Conservation (phyloP, 257 asterid species). For the Forsythia suspensa region DNA sequence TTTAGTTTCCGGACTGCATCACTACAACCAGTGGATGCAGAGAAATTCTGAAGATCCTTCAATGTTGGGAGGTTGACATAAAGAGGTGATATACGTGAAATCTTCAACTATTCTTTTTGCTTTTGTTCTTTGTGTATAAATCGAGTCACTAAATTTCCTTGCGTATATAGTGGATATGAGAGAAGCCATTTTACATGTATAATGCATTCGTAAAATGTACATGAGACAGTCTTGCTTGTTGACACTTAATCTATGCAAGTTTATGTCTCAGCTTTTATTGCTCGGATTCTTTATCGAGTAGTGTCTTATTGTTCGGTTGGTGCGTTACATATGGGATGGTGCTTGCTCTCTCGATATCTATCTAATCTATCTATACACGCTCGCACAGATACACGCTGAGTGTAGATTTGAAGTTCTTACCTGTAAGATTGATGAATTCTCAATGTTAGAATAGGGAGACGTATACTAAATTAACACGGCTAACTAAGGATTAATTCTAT, state of each 20-base stretch:
- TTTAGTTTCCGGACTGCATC: conserved; percentile 16
- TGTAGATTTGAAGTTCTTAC: no score
- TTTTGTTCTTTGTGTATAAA: conserved; percentile 30
- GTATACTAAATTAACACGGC: not conserved
- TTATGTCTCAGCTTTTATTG: not conserved
- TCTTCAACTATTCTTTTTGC: conserved; percentile 35
- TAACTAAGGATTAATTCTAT: no score
- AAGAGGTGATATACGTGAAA: conserved; percentile 25
- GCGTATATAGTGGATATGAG: not conserved
- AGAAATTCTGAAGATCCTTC: conserved; percentile 31
- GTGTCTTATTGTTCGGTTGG: not conserved
- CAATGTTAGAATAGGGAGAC: not conserved
- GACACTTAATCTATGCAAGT: conserved; percentile 18
- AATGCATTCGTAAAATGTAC: conserved; percentile 58
- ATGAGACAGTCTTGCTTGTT: conserved; percentile 45
- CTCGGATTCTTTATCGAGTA: not conserved
- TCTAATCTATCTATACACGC: no score
- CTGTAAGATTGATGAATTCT: not conserved
- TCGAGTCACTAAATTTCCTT: no score
- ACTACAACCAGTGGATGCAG: conserved; percentile 28
- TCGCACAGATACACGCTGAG: no score
- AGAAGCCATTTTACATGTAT: conserved; percentile 55
- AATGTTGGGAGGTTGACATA: conserved; percentile 32
- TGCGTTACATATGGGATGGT: no score
- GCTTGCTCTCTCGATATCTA: no score